phyloP scores from a whole-genome alignment of 2,329 filamentous ascomycete species.

The Colletotrichum sp. region DNA sequence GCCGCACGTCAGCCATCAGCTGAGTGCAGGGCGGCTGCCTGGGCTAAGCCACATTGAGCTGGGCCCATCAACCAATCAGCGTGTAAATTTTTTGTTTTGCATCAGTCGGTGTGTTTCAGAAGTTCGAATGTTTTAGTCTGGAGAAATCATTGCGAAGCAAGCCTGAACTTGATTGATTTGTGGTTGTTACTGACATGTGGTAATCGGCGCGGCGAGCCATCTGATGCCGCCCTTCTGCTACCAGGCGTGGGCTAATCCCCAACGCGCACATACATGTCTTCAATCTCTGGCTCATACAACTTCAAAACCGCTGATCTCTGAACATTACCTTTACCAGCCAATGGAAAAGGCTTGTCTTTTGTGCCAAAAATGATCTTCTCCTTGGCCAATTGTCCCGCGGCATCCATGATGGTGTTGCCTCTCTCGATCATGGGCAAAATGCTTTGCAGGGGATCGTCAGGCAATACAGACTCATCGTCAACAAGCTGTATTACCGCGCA shows the following conservation, averaged over 20 bases:
- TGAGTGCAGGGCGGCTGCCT: background rate
- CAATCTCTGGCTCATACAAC: slow-evolving; percentile 47
- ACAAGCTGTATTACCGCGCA: slow-evolving; percentile 11
- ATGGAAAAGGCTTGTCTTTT: slow-evolving; percentile 44
- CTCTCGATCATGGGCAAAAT: slow-evolving; percentile 57
- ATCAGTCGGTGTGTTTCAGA: background rate
- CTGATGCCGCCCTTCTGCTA: background rate
- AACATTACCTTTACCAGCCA: slow-evolving; percentile 50
- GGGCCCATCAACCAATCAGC: background rate
- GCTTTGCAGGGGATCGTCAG: slow-evolving; percentile 22
- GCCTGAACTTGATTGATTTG: background rate
- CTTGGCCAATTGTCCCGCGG: slow-evolving; percentile 46
- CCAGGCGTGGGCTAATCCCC: background rate
- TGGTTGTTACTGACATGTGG: background rate
- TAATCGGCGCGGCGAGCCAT: background rate
- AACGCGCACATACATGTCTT: slow-evolving; percentile 38
- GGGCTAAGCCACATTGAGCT: background rate
- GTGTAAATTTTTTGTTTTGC: background rate
- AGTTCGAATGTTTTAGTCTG: background rate
- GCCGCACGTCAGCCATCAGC: background rate
- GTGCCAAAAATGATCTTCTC: slow-evolving; percentile 35
- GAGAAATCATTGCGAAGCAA: background rate
- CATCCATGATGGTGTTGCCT: slow-evolving; percentile 48
- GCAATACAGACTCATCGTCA: slow-evolving; percentile 22
- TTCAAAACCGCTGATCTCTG: slow-evolving; percentile 42